phyloP scores from a whole-genome alignment of 2,329 filamentous ascomycete species.

The Helotiales sp. region DNA sequence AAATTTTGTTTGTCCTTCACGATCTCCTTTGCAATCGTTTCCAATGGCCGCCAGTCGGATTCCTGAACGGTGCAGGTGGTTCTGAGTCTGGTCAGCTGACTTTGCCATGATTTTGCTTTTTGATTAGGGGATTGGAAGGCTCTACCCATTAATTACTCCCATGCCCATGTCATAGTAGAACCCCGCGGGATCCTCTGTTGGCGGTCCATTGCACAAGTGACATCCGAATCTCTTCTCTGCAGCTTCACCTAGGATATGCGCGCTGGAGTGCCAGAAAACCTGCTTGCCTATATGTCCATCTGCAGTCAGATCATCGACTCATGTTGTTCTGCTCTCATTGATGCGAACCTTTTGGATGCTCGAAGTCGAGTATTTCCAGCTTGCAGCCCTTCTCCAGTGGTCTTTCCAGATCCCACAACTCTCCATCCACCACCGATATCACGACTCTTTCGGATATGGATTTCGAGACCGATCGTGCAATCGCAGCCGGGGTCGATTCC shows the following conservation, averaged over 20 bases:
- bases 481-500: no score
- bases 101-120: no score
- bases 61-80: slow-evolving; percentile 69
- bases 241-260: slow-evolving; percentile 91
- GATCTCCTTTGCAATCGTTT: slow-evolving; percentile 76
- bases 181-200: slow-evolving; percentile 82
- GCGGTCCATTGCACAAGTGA: slow-evolving; percentile 89
- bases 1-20: slow-evolving; percentile 98
- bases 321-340: no score
- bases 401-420: slow-evolving; percentile 90
- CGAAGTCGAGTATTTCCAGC: slow-evolving; percentile 82
- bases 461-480: no score
- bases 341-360: slow-evolving; percentile 61
- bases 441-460: no score
- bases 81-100: no score
- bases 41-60: slow-evolving; percentile 80
- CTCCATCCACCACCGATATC: no score
- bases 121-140: no score
- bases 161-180: slow-evolving; percentile 99
- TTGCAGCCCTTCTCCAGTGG: slow-evolving; percentile 86
- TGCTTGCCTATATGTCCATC: no score
- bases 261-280: slow-evolving; percentile 97
- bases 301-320: no score
- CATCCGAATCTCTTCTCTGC: slow-evolving; percentile 89
- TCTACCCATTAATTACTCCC: no score